These are phyloP conservation scores for Wickerhamiella siamensis DNA, from an alignment of 805 yeast species.

Conservation along the genomic window DNA sequence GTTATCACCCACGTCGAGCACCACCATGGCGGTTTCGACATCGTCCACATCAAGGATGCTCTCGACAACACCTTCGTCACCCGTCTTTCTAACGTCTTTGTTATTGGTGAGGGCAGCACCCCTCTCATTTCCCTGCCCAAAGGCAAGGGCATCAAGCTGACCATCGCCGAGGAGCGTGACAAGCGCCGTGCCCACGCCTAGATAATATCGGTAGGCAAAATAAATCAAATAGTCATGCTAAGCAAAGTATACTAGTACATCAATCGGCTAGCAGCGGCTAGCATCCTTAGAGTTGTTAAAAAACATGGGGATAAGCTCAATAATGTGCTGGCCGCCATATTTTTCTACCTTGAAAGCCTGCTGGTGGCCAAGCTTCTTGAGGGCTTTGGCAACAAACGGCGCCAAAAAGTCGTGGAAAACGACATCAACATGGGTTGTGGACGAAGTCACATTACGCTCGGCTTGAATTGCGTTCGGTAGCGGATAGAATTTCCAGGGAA, in stretches of 20 bases:
- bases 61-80: constrained; percentile 92
- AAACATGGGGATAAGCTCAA: constrained; percentile 21
- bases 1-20: constrained; percentile 89
- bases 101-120: constrained; percentile 90
- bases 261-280: neutral
- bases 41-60: constrained; percentile 91
- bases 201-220: constrained; percentile 7
- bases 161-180: constrained; percentile 97
- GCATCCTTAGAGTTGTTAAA: constrained; percentile 17
- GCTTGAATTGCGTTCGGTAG: constrained; percentile 73
- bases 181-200: constrained; percentile 76
- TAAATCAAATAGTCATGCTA: constrained; percentile 2
- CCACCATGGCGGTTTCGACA: constrained; percentile 97
- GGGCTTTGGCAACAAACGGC: constrained; percentile 34
- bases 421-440: constrained; percentile 38
- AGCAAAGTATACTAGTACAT: neutral
- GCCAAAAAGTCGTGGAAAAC: constrained; percentile 69
- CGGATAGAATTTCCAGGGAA: constrained; percentile 39
- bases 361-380: constrained; percentile 22
- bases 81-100: constrained; percentile 84
- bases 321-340: constrained; percentile 20
- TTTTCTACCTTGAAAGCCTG: constrained; percentile 12
- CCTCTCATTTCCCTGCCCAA: constrained; percentile 91
- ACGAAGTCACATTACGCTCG: constrained; percentile 18
- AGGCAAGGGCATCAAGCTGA: constrained; percentile 97